Base-by-base conservation (phyloP, 345 rosid species). In the Bruguiera sexangula region DNA sequence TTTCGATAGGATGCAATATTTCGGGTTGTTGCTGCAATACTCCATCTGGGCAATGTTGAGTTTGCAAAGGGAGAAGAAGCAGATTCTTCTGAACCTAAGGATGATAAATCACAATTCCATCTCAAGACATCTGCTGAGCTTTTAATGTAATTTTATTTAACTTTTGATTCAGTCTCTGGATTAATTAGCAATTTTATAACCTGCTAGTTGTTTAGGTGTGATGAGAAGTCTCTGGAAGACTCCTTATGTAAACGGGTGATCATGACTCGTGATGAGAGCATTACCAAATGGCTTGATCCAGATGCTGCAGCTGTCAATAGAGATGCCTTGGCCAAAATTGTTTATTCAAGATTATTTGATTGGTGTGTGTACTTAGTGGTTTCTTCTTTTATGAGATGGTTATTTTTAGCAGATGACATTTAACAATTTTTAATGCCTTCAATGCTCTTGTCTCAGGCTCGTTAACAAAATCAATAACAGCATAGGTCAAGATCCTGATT, bases 221-320 rank as follows among this genome's bases (percentile, higher is more conserved):
- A 95, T 84, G 89, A 62, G 62, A 88, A 86, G 81, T 83, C 88
- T 59, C 89, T 95, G 26, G 98, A 90, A 87, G 96, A 92, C 89
- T 92, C 98, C 74, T 85, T 95, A 51, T 95, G 99, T 83, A 90
- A 92, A 72, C 98, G 97, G 72, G 92, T 90, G 50, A 95, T 95
- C 70, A 94, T 79, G 68, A 95, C 99, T 58, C 98, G 98, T 75
- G 99, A 92, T 78, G 99, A 95, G 75, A 92, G 90, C 75, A 95
- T 95, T 73, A 87, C 94, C 67, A 95, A 95, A 79, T 84, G 88
- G 81, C 91, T 95, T 67, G 98, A 95, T 83, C 96, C 99, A 56
- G 88, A 77, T 72, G 79, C 93, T 66, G 99, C 99, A 43, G 84
- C 78, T 71, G 75, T 79, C 63, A 92, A 88, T 59, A 90, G 99